These are phyloP conservation scores for Penicillium salamii DNA, from an alignment of 495 filamentous ascomycete genomes.

Conservation along the genomic window DNA sequence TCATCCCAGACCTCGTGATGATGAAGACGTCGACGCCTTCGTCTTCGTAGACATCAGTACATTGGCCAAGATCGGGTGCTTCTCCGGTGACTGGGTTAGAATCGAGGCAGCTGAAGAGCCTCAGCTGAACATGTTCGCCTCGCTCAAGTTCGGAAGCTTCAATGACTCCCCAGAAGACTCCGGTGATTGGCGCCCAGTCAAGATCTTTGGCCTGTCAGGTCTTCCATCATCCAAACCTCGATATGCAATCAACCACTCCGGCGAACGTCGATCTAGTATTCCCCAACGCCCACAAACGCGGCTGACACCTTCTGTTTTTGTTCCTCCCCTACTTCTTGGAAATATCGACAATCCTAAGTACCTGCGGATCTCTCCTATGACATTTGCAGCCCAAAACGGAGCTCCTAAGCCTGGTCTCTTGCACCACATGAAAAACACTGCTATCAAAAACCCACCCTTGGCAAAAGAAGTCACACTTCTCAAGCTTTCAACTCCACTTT, in stretches of 20 bases:
- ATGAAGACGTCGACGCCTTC: conserved; percentile 84
- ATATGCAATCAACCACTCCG: conserved; percentile 49
- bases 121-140: conserved; percentile 51
- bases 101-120: conserved; percentile 72
- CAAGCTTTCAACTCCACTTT: conserved; percentile 83
- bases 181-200: conserved; percentile 71
- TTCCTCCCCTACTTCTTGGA: conserved; percentile 81
- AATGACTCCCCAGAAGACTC: conserved; percentile 41
- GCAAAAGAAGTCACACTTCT: conserved; percentile 90
- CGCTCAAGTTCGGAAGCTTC: conserved; percentile 49
- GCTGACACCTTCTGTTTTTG: conserved; percentile 61
- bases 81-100: conserved; percentile 97
- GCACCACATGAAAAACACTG: conserved; percentile 46
- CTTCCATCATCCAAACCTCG: conserved; percentile 47
- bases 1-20: conserved; percentile 75
- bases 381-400: conserved; percentile 36
- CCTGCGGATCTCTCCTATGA: conserved; percentile 65
- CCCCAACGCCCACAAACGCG: conserved; percentile 41
- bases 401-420: conserved; percentile 33
- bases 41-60: conserved; percentile 85
- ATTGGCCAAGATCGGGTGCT: conserved; percentile 85
- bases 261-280: conserved; percentile 50
- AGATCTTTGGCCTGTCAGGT: conserved; percentile 84
- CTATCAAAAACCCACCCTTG: conserved; percentile 66
- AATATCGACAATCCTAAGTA: conserved; percentile 78